These are phyloP conservation scores for Fraxinus sp. DNA, from an alignment of 305 asterid genomes.

Conservation along the genomic window DNA sequence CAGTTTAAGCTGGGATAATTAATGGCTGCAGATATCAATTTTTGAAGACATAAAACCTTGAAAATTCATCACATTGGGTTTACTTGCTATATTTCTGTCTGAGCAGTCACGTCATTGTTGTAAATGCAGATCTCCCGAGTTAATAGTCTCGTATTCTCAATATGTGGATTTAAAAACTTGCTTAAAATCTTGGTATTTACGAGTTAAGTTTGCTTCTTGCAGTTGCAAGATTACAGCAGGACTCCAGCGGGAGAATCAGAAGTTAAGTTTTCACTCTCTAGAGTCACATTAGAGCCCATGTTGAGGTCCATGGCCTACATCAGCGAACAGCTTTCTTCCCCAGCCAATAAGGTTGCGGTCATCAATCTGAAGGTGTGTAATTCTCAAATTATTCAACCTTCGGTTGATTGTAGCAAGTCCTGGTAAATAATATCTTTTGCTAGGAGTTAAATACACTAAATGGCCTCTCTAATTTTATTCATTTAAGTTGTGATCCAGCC, in stretches of 20 bases:
- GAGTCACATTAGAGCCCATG: slow-evolving; percentile 80
- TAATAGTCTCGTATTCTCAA: neutral
- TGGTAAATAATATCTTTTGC: slow-evolving; percentile 1
- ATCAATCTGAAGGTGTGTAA: slow-evolving; percentile 72
- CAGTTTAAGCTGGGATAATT: neutral
- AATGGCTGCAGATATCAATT: neutral
- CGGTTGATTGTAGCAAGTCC: neutral
- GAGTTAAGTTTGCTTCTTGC: slow-evolving; percentile 17
- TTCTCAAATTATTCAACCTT: slow-evolving; percentile 13
- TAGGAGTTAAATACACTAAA: neutral
- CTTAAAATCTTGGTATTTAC: slow-evolving; percentile 3
- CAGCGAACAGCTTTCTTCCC: slow-evolving; percentile 73
- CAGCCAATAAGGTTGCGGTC: slow-evolving; percentile 74
- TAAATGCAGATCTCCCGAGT: neutral
- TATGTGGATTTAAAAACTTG: neutral
- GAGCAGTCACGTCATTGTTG: neutral
- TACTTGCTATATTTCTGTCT: neutral
- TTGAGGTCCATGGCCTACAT: slow-evolving; percentile 84
- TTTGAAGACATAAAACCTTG: neutral
- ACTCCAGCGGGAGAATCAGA: slow-evolving; percentile 63
- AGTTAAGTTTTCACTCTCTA: slow-evolving; percentile 75
- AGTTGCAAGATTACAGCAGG: slow-evolving; percentile 75
- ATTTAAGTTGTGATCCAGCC: neutral
- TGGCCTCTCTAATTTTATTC: neutral
- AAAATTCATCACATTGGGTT: neutral